phyloP scores from a whole-genome alignment of 768 basidiomycete genomes.

The Mycena metata region DNA sequence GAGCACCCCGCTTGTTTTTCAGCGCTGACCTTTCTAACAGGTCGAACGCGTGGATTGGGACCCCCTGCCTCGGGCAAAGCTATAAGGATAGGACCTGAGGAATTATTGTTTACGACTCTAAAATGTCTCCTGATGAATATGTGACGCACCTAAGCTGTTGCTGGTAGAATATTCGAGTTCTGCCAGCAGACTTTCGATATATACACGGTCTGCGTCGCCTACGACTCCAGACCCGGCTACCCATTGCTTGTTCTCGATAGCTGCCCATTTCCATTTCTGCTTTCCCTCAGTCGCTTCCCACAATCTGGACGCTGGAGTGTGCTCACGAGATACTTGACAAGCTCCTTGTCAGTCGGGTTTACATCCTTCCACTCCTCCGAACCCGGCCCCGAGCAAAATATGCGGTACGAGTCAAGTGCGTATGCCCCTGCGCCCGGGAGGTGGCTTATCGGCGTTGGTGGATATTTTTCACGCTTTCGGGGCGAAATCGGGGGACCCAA shows the following conservation, averaged over 20 bases:
- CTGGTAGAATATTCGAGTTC: slow-evolving; percentile 48
- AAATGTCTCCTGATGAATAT: not conserved
- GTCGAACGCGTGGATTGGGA: slow-evolving; percentile 80
- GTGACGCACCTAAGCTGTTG: slow-evolving; percentile 2
- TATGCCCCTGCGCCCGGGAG: slow-evolving; percentile 78
- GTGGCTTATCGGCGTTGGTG: slow-evolving; percentile 65
- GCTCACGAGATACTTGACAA: slow-evolving; percentile 75
- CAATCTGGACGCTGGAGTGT: not conserved
- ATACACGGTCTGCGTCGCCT: slow-evolving; percentile 51
- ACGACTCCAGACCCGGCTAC: slow-evolving; percentile 58
- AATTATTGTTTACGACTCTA: not conserved
- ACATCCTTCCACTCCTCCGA: slow-evolving; percentile 74
- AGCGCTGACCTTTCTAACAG: slow-evolving; percentile 47
- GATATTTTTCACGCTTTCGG: slow-evolving; percentile 51
- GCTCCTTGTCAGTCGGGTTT: slow-evolving; percentile 76
- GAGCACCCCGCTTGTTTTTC: not conserved
- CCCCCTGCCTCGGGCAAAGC: slow-evolving; percentile 47
- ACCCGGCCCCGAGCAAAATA: slow-evolving; percentile 64
- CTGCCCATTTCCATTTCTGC: slow-evolving; percentile 83
- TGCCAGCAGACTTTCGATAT: slow-evolving; percentile 55
- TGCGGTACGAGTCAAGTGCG: slow-evolving; percentile 82
- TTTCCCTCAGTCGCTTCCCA: not conserved
- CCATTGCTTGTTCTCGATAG: slow-evolving; percentile 66
- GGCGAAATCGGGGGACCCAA: slow-evolving; percentile 33
- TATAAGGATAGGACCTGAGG: not conserved